Conservation (phyloP, 2,329 filamentous ascomycete genomes). For the Ceratocystis papillata region DNA sequence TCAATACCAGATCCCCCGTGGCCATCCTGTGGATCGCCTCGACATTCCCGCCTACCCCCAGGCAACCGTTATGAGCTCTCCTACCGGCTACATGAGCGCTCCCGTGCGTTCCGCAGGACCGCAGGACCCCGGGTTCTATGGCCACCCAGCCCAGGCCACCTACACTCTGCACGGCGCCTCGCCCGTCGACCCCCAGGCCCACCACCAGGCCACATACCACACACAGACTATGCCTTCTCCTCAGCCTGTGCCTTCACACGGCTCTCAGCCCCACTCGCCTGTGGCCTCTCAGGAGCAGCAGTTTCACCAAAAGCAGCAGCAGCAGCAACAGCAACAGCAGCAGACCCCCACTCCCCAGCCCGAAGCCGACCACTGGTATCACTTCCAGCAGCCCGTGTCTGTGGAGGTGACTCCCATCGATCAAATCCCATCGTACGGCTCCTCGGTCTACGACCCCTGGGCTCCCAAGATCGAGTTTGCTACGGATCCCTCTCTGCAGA, state of each 20-base stretch:
- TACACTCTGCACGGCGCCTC: conserved; percentile 41
- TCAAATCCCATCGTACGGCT: conserved; percentile 40
- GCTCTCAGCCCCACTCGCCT: conserved; percentile 32
- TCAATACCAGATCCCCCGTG: conserved; percentile 43
- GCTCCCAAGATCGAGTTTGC: conserved; percentile 44
- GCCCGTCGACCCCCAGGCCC: conserved; percentile 35
- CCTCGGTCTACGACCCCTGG: conserved; percentile 45
- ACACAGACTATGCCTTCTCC: conserved; percentile 26
- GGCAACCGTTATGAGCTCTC: conserved; percentile 44
- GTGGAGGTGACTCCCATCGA: conserved; percentile 48
- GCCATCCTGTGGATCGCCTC: conserved; percentile 37
- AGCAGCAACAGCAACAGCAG: conserved; percentile 25
- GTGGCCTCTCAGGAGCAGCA: conserved; percentile 29
- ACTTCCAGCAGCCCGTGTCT: conserved; percentile 41
- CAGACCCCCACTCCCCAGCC: conserved; percentile 33
- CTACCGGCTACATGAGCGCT: conserved; percentile 46
- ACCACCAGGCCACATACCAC: conserved; percentile 29
- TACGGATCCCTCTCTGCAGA: conserved; percentile 47
- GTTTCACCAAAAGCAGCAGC: conserved; percentile 29
- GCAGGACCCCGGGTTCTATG: conserved; percentile 45
- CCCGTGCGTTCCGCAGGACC: conserved; percentile 45
- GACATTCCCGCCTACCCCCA: conserved; percentile 40
- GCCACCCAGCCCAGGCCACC: conserved; percentile 40
- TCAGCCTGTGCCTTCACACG: conserved; percentile 32
- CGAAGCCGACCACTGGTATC: conserved; percentile 45